Evolutionary conservation across 2,329 filamentous ascomycete species (phyloP).

Genomic region (Trichophyton equinum): DNA sequence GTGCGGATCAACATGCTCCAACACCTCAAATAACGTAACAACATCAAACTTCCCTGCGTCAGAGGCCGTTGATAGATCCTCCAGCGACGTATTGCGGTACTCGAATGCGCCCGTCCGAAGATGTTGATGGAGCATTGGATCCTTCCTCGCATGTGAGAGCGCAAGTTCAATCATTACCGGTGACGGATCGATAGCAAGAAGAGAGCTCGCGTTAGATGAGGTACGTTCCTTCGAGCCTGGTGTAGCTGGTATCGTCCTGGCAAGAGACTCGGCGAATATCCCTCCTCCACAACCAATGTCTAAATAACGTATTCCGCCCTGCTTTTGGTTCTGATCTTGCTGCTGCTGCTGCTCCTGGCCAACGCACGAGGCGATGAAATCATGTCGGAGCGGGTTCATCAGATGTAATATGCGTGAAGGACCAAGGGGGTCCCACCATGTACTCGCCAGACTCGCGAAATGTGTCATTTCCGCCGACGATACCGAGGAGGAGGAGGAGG

Average conservation of each 20-base stretch:
- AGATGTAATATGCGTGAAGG: constrained; percentile 85
- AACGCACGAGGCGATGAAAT: constrained; percentile 71
- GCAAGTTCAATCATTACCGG: constrained; percentile 47
- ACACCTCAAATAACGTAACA: constrained; percentile 79
- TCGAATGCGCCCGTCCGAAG: constrained; percentile 45
- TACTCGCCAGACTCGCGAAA: constrained; percentile 83
- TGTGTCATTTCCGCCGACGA: constrained; percentile 83
- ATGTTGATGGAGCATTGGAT: constrained; percentile 49
- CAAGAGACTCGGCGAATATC: constrained; percentile 70
- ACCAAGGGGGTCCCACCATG: constrained; percentile 95
- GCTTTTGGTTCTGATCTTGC: background rate
- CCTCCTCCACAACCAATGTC: constrained; percentile 94
- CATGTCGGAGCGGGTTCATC: constrained; percentile 94
- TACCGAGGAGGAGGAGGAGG: constrained; percentile 48
- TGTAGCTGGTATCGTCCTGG: constrained; percentile 28
- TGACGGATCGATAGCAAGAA: constrained; percentile 37
- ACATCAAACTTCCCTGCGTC: constrained; percentile 50
- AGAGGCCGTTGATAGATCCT: constrained; percentile 35
- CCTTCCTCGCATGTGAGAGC: constrained; percentile 57
- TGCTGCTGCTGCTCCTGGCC: constrained; percentile 27
- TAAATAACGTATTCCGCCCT: constrained; percentile 52
- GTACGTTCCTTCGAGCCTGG: constrained; percentile 13
- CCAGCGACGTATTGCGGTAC: constrained; percentile 67
- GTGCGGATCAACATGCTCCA: constrained; percentile 78
- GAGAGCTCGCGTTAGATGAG: constrained; percentile 23